Percentiles rank a stretch among this genome's conserved stretches.
These are phyloP conservation scores for Trichoderma aggressivum DNA, from an alignment of 2,329 filamentous ascomycete species.

Conservation along the genomic window DNA sequence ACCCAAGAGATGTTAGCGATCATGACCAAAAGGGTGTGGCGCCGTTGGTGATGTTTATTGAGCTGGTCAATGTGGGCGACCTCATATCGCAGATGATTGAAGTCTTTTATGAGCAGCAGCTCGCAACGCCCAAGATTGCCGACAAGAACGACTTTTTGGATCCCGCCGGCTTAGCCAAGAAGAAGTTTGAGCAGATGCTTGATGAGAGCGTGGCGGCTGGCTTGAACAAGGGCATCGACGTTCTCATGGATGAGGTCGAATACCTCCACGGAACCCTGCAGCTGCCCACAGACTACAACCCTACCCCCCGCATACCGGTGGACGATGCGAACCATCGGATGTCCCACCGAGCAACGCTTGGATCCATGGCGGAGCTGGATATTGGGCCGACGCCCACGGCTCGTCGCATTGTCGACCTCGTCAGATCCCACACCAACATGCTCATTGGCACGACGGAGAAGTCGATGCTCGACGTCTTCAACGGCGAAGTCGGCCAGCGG, in stretches of 20 bases:
- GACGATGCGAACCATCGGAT: constrained; percentile 6
- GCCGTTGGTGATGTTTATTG: constrained; percentile 90
- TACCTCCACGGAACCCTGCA: constrained; percentile 90
- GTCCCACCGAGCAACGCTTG: constrained; percentile 7
- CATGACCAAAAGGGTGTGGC: constrained; percentile 73
- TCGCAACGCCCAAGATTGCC: constrained; percentile 75
- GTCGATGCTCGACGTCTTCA: constrained; percentile 97
- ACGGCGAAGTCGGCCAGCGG: constrained; percentile 91
- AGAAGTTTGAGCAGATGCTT: constrained; percentile 97
- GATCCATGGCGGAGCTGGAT: constrained; percentile 35
- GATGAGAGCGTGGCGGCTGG: constrained; percentile 95
- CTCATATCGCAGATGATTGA: constrained; percentile 99
- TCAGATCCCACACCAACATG: constrained; percentile 88
- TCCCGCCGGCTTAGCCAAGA: constrained; percentile 89
- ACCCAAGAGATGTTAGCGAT: constrained; percentile 76
- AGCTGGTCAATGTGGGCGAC: constrained; percentile 96
- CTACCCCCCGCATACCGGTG: constrained; percentile 37
- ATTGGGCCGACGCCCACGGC: constrained; percentile 76
- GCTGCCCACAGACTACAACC: constrained; percentile 85
- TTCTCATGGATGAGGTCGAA: constrained; percentile 97
- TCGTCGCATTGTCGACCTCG: constrained; percentile 74
- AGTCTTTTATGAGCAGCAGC: constrained; percentile 95
- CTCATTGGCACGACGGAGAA: constrained; percentile 94
- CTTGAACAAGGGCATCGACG: constrained; percentile 95
- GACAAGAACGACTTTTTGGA: constrained; percentile 95